phyloP scores from a whole-genome alignment of 2,329 filamentous ascomycete genomes.

The Exophiala alcalophila region DNA sequence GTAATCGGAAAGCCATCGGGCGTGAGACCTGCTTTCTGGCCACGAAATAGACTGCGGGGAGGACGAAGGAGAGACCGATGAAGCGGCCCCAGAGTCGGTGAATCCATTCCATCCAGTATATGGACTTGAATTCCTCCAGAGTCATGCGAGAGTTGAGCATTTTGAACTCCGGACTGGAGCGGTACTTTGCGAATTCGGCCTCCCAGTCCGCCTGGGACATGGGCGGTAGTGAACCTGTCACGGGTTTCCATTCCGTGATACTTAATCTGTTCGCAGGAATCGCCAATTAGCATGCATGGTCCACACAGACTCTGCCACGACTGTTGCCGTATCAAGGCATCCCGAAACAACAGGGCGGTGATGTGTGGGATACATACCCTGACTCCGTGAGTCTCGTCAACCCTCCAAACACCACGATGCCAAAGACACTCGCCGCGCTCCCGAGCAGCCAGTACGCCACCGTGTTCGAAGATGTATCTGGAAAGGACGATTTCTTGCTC shows the following conservation, averaged over 20 bases:
- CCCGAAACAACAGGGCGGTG: too few relatives aligned
- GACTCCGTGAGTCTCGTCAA: constrained; percentile 93
- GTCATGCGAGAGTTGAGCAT: constrained; percentile 91
- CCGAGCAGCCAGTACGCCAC: constrained; percentile 92
- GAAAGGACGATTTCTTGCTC: constrained; percentile 40
- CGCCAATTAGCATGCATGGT: too few relatives aligned
- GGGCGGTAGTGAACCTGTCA: constrained; percentile 87
- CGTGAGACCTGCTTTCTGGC: constrained; percentile 72
- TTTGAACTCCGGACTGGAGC: constrained; percentile 86
- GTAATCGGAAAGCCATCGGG: constrained; percentile 72
- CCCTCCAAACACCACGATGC: constrained; percentile 92
- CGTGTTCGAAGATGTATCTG: constrained; percentile 65
- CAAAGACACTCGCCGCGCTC: constrained; percentile 90
- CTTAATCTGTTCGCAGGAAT: constrained; percentile 63
- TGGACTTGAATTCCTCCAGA: constrained; percentile 91
- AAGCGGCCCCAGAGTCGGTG: constrained; percentile 92
- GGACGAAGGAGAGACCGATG: constrained; percentile 82
- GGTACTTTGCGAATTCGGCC: constrained; percentile 88
- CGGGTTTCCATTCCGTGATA: constrained; percentile 97
- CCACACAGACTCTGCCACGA: too few relatives aligned
- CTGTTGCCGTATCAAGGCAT: too few relatives aligned
- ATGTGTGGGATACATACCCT: constrained; percentile 60
- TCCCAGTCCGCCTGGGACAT: constrained; percentile 80
- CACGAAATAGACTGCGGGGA: constrained; percentile 87
- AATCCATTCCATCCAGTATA: constrained; percentile 99